Percentiles rank a stretch among this genome's conserved stretches.
phyloP scores from a whole-genome alignment of 2,329 filamentous ascomycete genomes.

The Pestalotiopsis sp. region DNA sequence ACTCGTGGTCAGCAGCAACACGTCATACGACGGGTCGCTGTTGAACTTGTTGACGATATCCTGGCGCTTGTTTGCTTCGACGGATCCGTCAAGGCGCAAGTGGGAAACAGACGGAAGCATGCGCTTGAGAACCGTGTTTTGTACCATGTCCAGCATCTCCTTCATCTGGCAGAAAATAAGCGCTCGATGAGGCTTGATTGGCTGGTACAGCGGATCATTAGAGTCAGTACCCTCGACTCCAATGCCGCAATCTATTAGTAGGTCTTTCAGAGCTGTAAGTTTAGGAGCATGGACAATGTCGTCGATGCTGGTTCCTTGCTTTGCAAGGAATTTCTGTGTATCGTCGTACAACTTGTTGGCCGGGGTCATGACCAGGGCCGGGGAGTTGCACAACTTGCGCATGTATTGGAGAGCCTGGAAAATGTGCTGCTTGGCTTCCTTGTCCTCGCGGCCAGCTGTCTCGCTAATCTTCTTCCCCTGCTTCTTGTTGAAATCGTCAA shows the following conservation, averaged over 20 bases:
- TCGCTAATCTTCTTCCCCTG: constrained; percentile 86
- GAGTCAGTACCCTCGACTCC: constrained; percentile 69
- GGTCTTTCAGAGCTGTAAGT: constrained; percentile 82
- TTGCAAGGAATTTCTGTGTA: constrained; percentile 76
- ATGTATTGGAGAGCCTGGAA: constrained; percentile 99
- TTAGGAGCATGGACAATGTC: constrained; percentile 91
- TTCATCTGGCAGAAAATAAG: constrained; percentile 99
- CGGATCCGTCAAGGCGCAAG: constrained; percentile 88
- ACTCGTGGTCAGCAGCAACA: constrained; percentile 88
- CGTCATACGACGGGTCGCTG: constrained; percentile 94
- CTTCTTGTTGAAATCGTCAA: constrained; percentile 94
- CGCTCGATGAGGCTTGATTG: constrained; percentile 93
- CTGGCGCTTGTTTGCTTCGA: constrained; percentile 91
- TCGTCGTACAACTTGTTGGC: constrained; percentile 88
- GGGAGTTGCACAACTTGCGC: constrained; percentile 98
- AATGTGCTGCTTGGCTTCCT: constrained; percentile 95
- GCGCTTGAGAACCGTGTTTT: constrained; percentile 86
- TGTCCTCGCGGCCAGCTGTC: constrained; percentile 81
- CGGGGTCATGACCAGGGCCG: constrained; percentile 93
- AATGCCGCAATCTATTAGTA: constrained; percentile 98
- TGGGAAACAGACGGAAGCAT: constrained; percentile 92
- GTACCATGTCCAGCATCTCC: constrained; percentile 99
- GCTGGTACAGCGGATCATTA: constrained; percentile 66
- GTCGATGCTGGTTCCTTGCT: constrained; percentile 77
- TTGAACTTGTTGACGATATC: constrained; percentile 99